Evolutionary conservation across 2,329 filamentous ascomycete genomes (phyloP).

Genomic region (Pyrenochaeta sp.): DNA sequence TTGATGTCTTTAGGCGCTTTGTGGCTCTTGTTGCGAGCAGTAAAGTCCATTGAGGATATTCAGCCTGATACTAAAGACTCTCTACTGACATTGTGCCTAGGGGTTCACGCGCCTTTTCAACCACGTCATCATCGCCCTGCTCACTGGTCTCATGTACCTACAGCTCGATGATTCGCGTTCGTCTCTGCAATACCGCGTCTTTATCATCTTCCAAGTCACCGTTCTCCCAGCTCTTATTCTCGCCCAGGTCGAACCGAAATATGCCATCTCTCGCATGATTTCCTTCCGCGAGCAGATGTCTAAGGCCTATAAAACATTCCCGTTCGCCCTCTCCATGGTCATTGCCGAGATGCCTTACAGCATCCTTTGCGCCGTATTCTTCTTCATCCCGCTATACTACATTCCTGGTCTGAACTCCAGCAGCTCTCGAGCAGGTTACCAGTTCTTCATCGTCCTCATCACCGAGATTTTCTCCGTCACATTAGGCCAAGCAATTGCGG

Average conservation of each 20-base stretch:
- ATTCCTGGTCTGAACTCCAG: constrained; percentile 76
- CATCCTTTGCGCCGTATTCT: constrained; percentile 78
- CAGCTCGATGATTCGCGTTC: constrained; percentile 78
- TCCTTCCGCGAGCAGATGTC: constrained; percentile 86
- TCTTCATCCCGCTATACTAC: constrained; percentile 87
- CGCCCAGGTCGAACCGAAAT: constrained; percentile 84
- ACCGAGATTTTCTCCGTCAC: constrained; percentile 87
- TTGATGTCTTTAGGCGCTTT: background rate
- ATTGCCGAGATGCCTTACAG: constrained; percentile 86
- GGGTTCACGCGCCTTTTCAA: constrained; percentile 86
- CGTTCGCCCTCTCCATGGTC: constrained; percentile 81
- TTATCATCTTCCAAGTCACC: constrained; percentile 89
- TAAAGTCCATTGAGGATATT: background rate
- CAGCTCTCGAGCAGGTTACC: constrained; percentile 76
- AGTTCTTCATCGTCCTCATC: constrained; percentile 84
- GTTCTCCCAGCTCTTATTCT: constrained; percentile 85
- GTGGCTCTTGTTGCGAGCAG: background rate
- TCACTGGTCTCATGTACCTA: constrained; percentile 82
- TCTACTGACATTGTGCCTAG: background rate
- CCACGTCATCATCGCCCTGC: constrained; percentile 78
- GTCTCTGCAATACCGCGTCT: constrained; percentile 84
- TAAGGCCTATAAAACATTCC: constrained; percentile 85
- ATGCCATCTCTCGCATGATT: constrained; percentile 78
- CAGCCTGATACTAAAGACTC: background rate
- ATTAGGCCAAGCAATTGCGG: constrained; percentile 75